Base-by-base conservation (phyloP, 192 early-diverging fungal species). In the Haplosporangium gracile region DNA sequence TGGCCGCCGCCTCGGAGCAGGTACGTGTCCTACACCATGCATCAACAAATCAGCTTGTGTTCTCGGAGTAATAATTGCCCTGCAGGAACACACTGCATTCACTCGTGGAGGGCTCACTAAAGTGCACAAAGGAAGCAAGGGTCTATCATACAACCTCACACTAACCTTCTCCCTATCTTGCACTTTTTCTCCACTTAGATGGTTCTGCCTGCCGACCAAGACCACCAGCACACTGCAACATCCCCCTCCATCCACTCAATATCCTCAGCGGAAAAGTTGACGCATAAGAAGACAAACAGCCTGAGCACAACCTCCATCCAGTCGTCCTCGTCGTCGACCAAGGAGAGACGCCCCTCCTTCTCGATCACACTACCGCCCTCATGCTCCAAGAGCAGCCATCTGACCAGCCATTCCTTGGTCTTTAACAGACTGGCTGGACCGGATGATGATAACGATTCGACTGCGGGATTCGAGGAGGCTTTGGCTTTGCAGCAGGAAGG, bases 331-430 rank as follows among this genome's bases (percentile, higher is more conserved):
- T 51, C 29, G 15, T 75, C 43, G 13, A 74, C 43, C 16, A 74
- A 63, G 70, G 79, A 86, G 11, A 60, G 79, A 10, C 68, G 84
- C 11, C 84, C 84, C 4, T 78, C 79, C 1, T 86, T 86, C 43
- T 81, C 84, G 29, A 86, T 86, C 79, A 81, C 76, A 15, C 49
- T 86, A 2, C 84, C 84, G 10, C 63, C 79, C 1, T 81, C 84
- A 22, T 70, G 40, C 55, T 84, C 82, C 32, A 55, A 55, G 42
- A 76, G 34, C 39, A 78, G 72, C 22, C 72, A 78, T 29, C 65
- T 83, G 29, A 49, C n/a, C 22, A 78, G 51, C 39, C 38, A 68
- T 55, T 76, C 75, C 11, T 9, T 68, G 22, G 43, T 74, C 40
- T 32, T 71, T 18, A 32, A 76, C 20, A 45, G n/a, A 5, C 18